Evolutionary conservation across 257 asterid species (phyloP).

Genomic region (Solanum pinnatisectum): DNA sequence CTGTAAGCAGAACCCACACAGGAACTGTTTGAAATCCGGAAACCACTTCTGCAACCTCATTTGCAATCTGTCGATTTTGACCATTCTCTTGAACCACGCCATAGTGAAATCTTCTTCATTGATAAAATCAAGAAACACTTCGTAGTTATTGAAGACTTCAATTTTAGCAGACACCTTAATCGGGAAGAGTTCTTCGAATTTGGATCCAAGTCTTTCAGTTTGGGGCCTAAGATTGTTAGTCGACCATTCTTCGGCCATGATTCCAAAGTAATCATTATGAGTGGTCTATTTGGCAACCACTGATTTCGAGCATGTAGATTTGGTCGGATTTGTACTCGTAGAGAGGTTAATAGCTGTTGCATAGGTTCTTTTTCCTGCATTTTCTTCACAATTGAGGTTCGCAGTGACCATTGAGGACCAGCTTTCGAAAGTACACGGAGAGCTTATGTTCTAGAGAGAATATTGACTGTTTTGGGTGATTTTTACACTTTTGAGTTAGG

Average conservation of each 20-base stretch:
- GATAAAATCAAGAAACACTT: background rate
- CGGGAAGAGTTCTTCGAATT: background rate
- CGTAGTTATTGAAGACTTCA: background rate
- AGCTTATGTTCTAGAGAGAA: background rate
- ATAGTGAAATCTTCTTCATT: background rate
- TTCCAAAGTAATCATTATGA: background rate
- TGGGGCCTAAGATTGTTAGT: background rate
- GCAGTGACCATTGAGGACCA: background rate
- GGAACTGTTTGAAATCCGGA: background rate
- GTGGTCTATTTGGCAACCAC: background rate
- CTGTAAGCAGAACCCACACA: background rate
- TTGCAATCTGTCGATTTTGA: background rate
- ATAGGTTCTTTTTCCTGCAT: background rate
- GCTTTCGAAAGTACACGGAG: background rate
- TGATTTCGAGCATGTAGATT: background rate
- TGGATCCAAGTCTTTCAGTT: background rate
- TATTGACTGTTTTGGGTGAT: background rate
- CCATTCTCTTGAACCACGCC: background rate
- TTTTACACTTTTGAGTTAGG: background rate
- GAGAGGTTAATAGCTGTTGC: background rate
- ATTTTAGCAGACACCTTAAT: background rate
- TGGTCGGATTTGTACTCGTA: background rate
- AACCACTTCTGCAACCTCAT: background rate
- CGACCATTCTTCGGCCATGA: background rate
- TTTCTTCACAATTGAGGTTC: background rate